phyloP scores from a whole-genome alignment of 345 rosid genomes.

The Limnanthes douglasii region DNA sequence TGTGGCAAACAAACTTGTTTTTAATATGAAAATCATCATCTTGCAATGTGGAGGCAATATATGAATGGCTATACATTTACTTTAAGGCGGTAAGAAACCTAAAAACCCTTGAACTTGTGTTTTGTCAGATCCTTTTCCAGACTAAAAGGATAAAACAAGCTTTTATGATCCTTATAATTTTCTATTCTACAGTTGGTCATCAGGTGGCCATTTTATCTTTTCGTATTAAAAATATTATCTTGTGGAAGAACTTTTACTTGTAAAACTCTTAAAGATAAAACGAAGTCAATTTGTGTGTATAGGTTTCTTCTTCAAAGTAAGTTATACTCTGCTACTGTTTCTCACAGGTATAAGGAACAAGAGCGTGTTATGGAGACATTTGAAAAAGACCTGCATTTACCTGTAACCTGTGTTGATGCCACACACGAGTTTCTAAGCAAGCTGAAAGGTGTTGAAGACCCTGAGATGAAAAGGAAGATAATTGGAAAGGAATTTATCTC shows the following conservation, averaged over 20 bases:
- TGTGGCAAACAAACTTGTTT: no score
- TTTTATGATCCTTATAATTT: no score
- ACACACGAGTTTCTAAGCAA: constrained; percentile 58
- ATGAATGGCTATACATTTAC: no score
- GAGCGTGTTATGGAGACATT: constrained; percentile 93
- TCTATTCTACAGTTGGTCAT: no score
- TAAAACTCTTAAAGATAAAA: background rate
- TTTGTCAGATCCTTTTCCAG: no score
- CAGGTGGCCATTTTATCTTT: background rate
- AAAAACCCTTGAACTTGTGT: no score
- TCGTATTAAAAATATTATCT: background rate
- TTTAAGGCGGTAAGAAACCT: no score
- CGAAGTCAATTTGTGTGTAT: no score
- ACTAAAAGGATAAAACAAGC: no score
- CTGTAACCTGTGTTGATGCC: constrained; percentile 85
- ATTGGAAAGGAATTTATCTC: constrained; percentile 85
- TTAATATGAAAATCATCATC: no score
- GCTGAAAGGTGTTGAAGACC: constrained; percentile 82
- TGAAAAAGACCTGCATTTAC: constrained; percentile 71
- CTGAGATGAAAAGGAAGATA: constrained; percentile 84
- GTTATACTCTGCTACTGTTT: constrained; percentile 7
- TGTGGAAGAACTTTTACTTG: background rate
- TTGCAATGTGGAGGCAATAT: no score
- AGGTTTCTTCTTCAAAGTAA: no score
- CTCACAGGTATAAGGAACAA: constrained; percentile 67